A percentile compares a stretch with the other conserved stretches of the same genome.
Conservation (phyloP, 768 basidiomycete species). For the Leccinum subtestaceum region DNA sequence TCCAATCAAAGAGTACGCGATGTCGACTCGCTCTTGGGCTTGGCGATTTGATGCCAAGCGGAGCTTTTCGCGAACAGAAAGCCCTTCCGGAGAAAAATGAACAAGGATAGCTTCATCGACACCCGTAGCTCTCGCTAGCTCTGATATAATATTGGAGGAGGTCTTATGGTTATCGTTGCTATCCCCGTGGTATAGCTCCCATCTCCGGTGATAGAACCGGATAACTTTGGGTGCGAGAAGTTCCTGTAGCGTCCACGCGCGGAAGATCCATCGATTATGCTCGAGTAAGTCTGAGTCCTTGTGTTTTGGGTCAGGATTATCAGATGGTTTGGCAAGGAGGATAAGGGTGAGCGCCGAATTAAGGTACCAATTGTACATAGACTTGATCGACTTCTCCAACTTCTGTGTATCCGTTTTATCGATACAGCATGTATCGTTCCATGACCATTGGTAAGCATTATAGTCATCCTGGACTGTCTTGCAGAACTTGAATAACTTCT, state of each 20-base stretch:
- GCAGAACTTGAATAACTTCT: slow-evolving; percentile 11
- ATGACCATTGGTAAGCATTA: slow-evolving; percentile 4
- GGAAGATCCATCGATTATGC: slow-evolving; percentile 16
- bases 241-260: slow-evolving; percentile 16
- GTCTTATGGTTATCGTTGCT: slow-evolving; percentile 6
- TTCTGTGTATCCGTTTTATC: neutral
- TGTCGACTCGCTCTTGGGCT: slow-evolving; percentile 5
- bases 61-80: slow-evolving; percentile 10
- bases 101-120: neutral
- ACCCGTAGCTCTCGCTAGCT: neutral
- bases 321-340: slow-evolving; percentile 6
- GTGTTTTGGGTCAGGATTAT: neutral
- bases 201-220: slow-evolving; percentile 10
- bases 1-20: slow-evolving; percentile 17
- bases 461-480: slow-evolving; percentile 2
- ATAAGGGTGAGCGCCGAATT: slow-evolving; percentile 13
- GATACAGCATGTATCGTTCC: slow-evolving; percentile 16
- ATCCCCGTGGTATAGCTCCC: slow-evolving; percentile 4
- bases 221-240: slow-evolving; percentile 11
- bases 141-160: neutral
- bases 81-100: neutral
- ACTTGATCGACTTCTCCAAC: slow-evolving; percentile 6
- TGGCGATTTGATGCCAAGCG: slow-evolving; percentile 13
- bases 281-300: neutral
- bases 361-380: slow-evolving; percentile 18